These are phyloP conservation scores for Spathaspora boniae DNA, from an alignment of 805 yeast species.

Conservation along the genomic window DNA sequence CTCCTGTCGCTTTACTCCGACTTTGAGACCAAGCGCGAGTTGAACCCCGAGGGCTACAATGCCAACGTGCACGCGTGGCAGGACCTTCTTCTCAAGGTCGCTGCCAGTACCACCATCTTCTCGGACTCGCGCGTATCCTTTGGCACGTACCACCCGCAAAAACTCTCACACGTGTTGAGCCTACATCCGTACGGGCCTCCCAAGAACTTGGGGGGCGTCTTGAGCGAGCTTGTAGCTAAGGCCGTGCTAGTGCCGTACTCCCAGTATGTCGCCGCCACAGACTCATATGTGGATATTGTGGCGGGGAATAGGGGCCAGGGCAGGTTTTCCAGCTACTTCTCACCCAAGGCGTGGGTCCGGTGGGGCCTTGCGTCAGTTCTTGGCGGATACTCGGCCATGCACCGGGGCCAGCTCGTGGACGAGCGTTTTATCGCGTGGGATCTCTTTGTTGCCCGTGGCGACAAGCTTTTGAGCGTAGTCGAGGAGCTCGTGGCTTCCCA, in stretches of 20 bases:
- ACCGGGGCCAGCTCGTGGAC: conserved; percentile 14
- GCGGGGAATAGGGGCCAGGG: background rate
- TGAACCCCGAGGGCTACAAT: conserved; percentile 41
- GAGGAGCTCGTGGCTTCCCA: conserved; percentile 5
- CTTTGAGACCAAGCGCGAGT: conserved; percentile 23
- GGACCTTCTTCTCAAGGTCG: conserved; percentile 16
- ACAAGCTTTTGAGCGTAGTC: conserved; percentile 5
- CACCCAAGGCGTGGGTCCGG: conserved; percentile 12
- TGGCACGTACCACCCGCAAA: conserved; percentile 13
- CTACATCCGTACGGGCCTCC: conserved; percentile 33
- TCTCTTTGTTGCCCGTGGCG: conserved; percentile 12
- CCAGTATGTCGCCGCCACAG: conserved; percentile 6
- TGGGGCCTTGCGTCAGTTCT: conserved; percentile 11
- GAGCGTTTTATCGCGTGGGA: conserved; percentile 25
- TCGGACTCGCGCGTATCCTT: conserved; percentile 17
- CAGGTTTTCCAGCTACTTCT: conserved; percentile 8
- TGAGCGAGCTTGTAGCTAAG: conserved; percentile 22
- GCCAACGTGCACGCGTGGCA: conserved; percentile 42
- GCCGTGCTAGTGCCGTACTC: conserved; percentile 19
- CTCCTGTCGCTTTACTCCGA: conserved; percentile 35
- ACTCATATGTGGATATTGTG: conserved; percentile 7
- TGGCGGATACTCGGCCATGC: conserved; percentile 6
- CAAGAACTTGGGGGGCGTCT: conserved; percentile 19
- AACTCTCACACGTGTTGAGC: conserved; percentile 16
- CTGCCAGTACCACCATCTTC: conserved; percentile 12